phyloP scores from a whole-genome alignment of 2,329 filamentous ascomycete genomes.

The Trichoderma oligosporum region DNA sequence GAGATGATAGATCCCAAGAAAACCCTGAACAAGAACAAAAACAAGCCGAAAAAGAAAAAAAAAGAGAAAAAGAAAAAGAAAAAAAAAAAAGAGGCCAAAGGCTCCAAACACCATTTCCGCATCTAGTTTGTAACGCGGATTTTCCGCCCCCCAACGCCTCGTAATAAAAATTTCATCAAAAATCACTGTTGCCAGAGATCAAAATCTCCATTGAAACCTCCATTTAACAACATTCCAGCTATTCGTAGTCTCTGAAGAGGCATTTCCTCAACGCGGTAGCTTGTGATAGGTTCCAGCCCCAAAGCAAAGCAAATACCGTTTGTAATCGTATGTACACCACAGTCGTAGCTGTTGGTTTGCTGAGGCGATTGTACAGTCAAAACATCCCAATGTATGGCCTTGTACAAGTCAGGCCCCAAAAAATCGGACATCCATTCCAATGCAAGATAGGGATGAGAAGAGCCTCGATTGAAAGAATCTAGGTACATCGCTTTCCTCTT shows the following conservation, averaged over 20 bases:
- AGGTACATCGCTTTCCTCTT: constrained; percentile 62
- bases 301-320: constrained; percentile 63
- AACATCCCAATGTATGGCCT: constrained; percentile 60
- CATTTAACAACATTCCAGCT: constrained; percentile 62
- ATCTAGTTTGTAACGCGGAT: not conserved
- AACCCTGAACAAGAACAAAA: not conserved
- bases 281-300: constrained; percentile 48
- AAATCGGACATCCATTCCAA: constrained; percentile 50
- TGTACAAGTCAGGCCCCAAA: constrained; percentile 42
- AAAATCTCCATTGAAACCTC: constrained; percentile 62
- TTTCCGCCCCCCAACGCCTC: not conserved
- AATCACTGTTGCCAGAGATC: constrained; percentile 33
- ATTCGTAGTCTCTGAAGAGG: constrained; percentile 57
- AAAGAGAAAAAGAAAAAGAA: not conserved
- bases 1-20: no score
- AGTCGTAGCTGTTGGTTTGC: constrained; percentile 68
- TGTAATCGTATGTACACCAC: constrained; percentile 72
- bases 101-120: not conserved
- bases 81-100: not conserved
- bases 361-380: constrained; percentile 46
- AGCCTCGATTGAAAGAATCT: constrained; percentile 55
- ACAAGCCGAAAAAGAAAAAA: not conserved
- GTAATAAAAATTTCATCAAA: constrained; percentile 18
- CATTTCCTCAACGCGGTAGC: constrained; percentile 53
- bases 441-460: constrained; percentile 29